Evolutionary conservation across 768 basidiomycete genomes (phyloP), one percentile per base, ranked within the genome.

Genomic region (Suillus variegatus): DNA sequence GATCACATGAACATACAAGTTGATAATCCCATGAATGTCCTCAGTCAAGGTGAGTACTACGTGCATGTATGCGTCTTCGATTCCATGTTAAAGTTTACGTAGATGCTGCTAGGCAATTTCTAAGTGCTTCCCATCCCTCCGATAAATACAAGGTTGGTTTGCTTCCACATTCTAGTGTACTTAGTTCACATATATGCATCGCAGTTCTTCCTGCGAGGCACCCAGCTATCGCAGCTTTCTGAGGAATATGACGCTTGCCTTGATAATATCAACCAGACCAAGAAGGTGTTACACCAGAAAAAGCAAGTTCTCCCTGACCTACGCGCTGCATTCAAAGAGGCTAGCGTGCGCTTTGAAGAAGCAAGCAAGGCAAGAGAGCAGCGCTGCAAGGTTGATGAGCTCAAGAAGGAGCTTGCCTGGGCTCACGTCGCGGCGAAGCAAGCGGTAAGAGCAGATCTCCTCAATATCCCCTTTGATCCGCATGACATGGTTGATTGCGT

Each of bases 1-100:
- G 94, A 97, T 73, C 91, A 95, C 68, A 97, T 97, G 91, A 95
- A 95, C 71, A 93, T 99, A 63, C 95, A 97, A 74, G 93, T 97
- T 65, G 95, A 97, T 74, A 96, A 96, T 72, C 97, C 96, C 2
- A 88, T 98, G 88, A 98, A 94, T 67, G 90, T 99, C 32, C 83
- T 97, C 52, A 95, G 93, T 1, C 94, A 95, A 83, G 93, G 91
- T 84, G 67, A 32, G 72, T 66, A 32, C 58, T 10, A 35, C 25
- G 8, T 28, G 28, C 16, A n/a, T 20, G 6, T 25, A 10, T 28
- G 3, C 2, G 36, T n/a, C 58, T 41, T 12, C 49, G 5, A 1
- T 32, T 3, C 41, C 47, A 67, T n/a, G 65, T 55, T 9, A 28
- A 60, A 25, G 54, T 51, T 57, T 49, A 49, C 28, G 46, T 55